Evolutionary conservation across 2,329 filamentous ascomycete species (phyloP).

Genomic region (Reticulascus tulasneorum): DNA sequence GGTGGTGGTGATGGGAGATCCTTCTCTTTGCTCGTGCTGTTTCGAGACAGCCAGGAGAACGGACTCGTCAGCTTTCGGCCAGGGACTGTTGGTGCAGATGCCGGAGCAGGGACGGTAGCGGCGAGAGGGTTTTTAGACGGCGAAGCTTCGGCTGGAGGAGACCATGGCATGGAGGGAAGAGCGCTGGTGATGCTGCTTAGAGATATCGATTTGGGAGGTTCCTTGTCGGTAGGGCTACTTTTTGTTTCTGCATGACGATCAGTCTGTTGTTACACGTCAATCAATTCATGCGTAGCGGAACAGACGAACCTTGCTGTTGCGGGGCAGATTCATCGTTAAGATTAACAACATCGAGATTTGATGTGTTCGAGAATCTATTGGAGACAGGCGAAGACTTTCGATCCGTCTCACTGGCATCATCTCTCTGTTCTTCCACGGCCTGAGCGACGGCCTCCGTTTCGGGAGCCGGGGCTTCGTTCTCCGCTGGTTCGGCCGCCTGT

Average conservation of each 20-base stretch:
- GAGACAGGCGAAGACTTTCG: slow-evolving; percentile 35
- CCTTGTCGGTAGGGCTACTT: slow-evolving; percentile 29
- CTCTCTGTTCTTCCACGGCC: slow-evolving; percentile 9
- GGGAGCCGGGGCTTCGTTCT: slow-evolving; percentile 5
- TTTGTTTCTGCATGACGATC: slow-evolving; percentile 14
- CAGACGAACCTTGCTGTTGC: slow-evolving; percentile 27
- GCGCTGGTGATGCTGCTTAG: slow-evolving; percentile 68
- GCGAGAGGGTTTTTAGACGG: slow-evolving; percentile 41
- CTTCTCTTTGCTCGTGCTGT: slow-evolving; percentile 54
- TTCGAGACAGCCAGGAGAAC: slow-evolving; percentile 81
- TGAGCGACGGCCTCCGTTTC: slow-evolving; percentile 9
- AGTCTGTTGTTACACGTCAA: slow-evolving; percentile 10
- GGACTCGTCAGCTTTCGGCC: slow-evolving; percentile 74
- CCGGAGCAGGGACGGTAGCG: slow-evolving; percentile 26
- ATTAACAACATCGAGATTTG: slow-evolving; percentile 58
- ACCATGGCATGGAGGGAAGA: slow-evolving; percentile 71
- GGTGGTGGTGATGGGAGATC: slow-evolving; percentile 50
- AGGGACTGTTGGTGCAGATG: slow-evolving; percentile 23
- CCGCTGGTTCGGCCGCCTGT: slow-evolving; percentile 16
- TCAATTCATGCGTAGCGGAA: slow-evolving; percentile 12
- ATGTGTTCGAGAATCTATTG: slow-evolving; percentile 41
- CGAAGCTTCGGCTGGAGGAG: slow-evolving; percentile 50
- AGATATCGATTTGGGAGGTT: slow-evolving; percentile 53
- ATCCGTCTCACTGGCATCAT: slow-evolving; percentile 17
- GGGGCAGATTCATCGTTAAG: slow-evolving; percentile 55